Percentiles rank a stretch among this genome's conserved stretches.
Conservation (phyloP, 208 protist genomes). For the Trichomonas vaginalis region DNA sequence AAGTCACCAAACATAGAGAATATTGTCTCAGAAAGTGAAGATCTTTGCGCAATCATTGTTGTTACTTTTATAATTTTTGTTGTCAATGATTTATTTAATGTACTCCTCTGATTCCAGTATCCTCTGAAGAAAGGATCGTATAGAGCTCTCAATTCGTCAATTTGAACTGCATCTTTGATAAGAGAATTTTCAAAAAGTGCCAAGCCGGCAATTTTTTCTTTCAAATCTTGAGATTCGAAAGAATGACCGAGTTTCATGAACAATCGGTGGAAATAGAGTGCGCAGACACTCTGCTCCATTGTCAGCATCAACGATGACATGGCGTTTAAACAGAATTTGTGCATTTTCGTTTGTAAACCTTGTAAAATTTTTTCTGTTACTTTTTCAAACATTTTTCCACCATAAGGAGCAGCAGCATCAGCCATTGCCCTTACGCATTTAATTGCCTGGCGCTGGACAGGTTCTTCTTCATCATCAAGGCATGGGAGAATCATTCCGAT, state of each 20-base stretch:
- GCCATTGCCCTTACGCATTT: slow-evolving; percentile 78
- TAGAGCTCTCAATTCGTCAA: slow-evolving; percentile 71
- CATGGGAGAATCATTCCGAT: slow-evolving; percentile 77
- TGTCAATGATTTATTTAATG: slow-evolving; percentile 73
- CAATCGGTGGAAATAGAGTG: slow-evolving; percentile 79
- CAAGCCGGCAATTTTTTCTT: slow-evolving; percentile 95
- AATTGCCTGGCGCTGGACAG: slow-evolving; percentile 80
- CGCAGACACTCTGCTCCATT: slow-evolving; percentile 85
- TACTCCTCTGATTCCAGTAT: slow-evolving; percentile 86
- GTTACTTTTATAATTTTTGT: slow-evolving; percentile 63
- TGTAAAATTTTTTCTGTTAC: slow-evolving; percentile 71
- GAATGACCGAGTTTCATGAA: slow-evolving; percentile 76
- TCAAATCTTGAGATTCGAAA: slow-evolving; percentile 72
- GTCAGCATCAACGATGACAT: slow-evolving; percentile 94
- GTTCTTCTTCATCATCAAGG: slow-evolving; percentile 71
- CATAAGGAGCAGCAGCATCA: slow-evolving; percentile 83
- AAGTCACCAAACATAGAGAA: slow-evolving; percentile 73
- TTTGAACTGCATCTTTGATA: slow-evolving; percentile 75
- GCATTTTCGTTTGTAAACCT: slow-evolving; percentile 59
- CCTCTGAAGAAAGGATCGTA: slow-evolving; percentile 58
- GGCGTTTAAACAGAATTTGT: slow-evolving; percentile 87
- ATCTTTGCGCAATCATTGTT: slow-evolving; percentile 69
- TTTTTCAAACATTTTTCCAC: slow-evolving; percentile 69
- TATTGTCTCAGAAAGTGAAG: slow-evolving; percentile 74
- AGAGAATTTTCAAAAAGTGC: slow-evolving; percentile 90